A percentile compares a stretch with the other conserved stretches of the same genome.
phyloP scores from a whole-genome alignment of 441 rosid genomes.

The Populus hybrid region DNA sequence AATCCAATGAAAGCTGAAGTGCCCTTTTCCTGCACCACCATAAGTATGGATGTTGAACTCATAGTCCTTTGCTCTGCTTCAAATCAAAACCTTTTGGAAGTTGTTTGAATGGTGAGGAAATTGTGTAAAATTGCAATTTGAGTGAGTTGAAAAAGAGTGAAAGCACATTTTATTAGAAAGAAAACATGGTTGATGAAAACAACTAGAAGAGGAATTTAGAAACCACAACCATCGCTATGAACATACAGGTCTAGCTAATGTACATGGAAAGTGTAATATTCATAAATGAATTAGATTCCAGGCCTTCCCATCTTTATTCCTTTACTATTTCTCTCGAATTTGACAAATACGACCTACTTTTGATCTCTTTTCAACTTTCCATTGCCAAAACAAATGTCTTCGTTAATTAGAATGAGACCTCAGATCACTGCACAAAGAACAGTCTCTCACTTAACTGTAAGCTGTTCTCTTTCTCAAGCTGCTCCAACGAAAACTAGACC shows the following conservation, averaged over 20 bases:
- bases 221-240: background rate
- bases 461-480: background rate
- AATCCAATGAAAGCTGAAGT: background rate
- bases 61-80: background rate
- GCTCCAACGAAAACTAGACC: slow-evolving; percentile 9
- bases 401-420: background rate
- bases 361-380: background rate
- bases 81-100: background rate
- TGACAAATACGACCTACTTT: background rate
- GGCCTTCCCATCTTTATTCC: background rate
- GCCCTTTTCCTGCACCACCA: background rate
- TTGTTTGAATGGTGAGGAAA: background rate
- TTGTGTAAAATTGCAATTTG: background rate
- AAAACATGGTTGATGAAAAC: background rate
- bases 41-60: background rate
- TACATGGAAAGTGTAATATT: background rate
- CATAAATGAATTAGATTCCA: background rate
- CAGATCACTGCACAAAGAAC: background rate
- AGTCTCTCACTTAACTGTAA: background rate
- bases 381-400: background rate
- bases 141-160: background rate
- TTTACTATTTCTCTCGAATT: background rate
- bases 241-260: background rate
- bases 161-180: background rate
- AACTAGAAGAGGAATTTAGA: background rate